Evolutionary conservation across 2,329 filamentous ascomycete genomes (phyloP).

Genomic region (Parasarocladium wereldwijsianum): DNA sequence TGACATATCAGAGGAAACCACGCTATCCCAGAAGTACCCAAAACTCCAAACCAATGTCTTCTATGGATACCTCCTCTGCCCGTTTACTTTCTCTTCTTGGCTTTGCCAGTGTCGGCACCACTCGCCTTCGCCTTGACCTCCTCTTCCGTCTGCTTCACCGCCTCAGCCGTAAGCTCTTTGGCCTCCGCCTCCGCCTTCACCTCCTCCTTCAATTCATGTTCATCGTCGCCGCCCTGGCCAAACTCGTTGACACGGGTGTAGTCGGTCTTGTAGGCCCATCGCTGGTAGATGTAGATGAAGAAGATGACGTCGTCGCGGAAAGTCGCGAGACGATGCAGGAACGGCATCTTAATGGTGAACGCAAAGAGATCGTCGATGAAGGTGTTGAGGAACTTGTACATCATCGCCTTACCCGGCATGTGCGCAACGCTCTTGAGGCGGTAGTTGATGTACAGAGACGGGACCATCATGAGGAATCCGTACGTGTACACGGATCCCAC

Average conservation of each 20-base stretch:
- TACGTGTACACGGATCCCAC: constrained; percentile 96
- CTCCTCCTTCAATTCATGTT: constrained; percentile 32
- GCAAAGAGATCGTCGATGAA: constrained; percentile 98
- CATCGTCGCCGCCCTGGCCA: constrained; percentile 92
- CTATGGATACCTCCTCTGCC: not conserved
- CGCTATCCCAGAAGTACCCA: no score
- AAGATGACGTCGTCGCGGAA: constrained; percentile 94
- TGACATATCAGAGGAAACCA: no score
- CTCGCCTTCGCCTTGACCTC: constrained; percentile 26
- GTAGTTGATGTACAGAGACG: constrained; percentile 97
- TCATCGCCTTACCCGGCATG: constrained; percentile 94
- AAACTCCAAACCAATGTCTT: no score
- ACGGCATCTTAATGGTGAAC: constrained; percentile 98
- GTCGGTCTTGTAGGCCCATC: constrained; percentile 83
- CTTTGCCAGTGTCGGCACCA: constrained; percentile 32
- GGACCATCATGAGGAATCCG: constrained; percentile 98
- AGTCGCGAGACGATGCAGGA: constrained; percentile 81
- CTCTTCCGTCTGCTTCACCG: constrained; percentile 20
- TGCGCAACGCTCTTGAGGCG: constrained; percentile 88
- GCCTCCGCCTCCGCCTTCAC: constrained; percentile 18
- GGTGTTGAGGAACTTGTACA: constrained; percentile 95
- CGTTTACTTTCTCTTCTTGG: constrained; percentile 25
- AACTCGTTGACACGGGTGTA: constrained; percentile 93
- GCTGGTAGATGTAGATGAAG: constrained; percentile 93
- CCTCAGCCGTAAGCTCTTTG: constrained; percentile 22